Base-by-base conservation (phyloP, 2,329 filamentous ascomycete genomes). In the Fusarium nematophilum region DNA sequence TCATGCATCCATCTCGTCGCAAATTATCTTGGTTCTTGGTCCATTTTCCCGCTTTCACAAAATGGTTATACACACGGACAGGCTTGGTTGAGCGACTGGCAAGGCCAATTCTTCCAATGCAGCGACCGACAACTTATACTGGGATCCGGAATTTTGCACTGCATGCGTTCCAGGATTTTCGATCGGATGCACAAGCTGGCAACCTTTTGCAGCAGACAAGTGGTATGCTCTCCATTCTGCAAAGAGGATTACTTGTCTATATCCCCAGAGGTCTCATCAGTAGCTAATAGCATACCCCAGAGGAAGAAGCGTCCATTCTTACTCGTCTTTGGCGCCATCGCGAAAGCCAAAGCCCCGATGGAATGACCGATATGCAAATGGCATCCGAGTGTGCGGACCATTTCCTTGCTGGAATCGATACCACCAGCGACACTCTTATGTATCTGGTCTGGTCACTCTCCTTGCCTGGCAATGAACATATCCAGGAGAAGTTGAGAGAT, bases 371-470 rank as follows among this genome's bases (percentile, higher is more conserved):
- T 26, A 61, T 82, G 6, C 79, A 83, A 15, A 79, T 82, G 31
- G 83, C 83, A 1, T 81, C 81, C 0, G 83, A 85, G 66, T 78
- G 75, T 10, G 81, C 82, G 1, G 83, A 85, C 48, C 83, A 85
- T 53, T 74, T 85, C 10, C 72, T 81, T 1, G 83, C 82, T 0
- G 82, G 81, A 0, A 81, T 84, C 9, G 80, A 84, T 52, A 85
- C 82, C 1, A 83, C 81, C 1, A 79, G 79, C 18, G 81, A 85
- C 43, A 81, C 81, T 0, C 55, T 83, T 2, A 82, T 82, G 76
- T 84, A 82, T 53, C 66, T 79, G 0, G 70, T 84, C 11, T 84
- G 80, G 78, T 70, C 77, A 0, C 72, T 85, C 1, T 84, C 82
- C 0, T 72, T 74, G 1, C 78, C 77, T 0, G 71, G 76, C 26